phyloP scores from a whole-genome alignment of 2,329 filamentous ascomycete species.

The Colletotrichum tabaci region DNA sequence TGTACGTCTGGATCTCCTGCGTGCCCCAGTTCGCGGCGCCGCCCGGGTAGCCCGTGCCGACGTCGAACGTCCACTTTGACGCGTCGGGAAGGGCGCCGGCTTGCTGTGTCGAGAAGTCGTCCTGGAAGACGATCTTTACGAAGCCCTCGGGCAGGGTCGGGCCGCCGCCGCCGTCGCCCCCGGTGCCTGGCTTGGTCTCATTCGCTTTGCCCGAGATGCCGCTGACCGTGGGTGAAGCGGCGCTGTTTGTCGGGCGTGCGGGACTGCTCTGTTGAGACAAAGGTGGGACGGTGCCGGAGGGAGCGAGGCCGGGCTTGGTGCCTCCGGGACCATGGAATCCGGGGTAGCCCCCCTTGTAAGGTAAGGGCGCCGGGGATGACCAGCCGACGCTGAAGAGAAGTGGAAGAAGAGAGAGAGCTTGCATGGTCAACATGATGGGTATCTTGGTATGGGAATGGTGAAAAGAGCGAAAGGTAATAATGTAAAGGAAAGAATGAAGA shows the following conservation, averaged over 20 bases:
- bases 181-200: background rate
- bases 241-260: background rate
- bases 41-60: slow-evolving; percentile 63
- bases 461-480: background rate
- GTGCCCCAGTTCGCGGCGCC: slow-evolving; percentile 65
- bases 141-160: slow-evolving; percentile 43
- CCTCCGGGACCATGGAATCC: slow-evolving; percentile 6
- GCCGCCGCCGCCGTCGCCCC: background rate
- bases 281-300: slow-evolving; percentile 5
- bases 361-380: slow-evolving; percentile 24
- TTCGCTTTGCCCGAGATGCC: background rate
- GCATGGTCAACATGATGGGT: slow-evolving; percentile 34
- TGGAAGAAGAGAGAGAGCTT: slow-evolving; percentile 31
- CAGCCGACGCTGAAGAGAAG: slow-evolving; percentile 33
- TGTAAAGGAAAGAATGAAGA: background rate
- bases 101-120: slow-evolving; percentile 48
- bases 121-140: slow-evolving; percentile 47
- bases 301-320: slow-evolving; percentile 2
- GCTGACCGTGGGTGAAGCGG: background rate
- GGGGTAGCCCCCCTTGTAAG: background rate
- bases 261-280: background rate
- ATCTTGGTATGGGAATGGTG: slow-evolving; percentile 5
- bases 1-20: slow-evolving; percentile 64
- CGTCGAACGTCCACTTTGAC: slow-evolving; percentile 60
- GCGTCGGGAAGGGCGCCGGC: slow-evolving; percentile 52